These are phyloP conservation scores for Globisporangium cystogenes DNA, from an alignment of 352 stramenopile species.

Conservation along the genomic window DNA sequence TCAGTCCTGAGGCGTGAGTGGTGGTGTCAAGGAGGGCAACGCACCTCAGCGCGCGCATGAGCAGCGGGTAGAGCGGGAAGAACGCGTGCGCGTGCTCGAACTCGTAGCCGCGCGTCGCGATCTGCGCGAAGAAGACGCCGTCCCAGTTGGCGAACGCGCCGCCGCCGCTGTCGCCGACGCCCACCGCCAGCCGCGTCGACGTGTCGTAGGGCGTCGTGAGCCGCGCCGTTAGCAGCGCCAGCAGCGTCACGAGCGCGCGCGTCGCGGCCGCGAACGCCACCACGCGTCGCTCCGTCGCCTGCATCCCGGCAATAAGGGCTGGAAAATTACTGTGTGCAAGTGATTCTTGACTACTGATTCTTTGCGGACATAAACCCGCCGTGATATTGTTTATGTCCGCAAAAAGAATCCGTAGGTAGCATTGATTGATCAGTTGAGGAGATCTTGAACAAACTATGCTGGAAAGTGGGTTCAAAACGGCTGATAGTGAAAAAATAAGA, in stretches of 20 bases:
- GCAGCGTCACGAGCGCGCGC: constrained; percentile 36
- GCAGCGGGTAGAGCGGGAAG: constrained; percentile 72
- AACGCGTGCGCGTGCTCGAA: constrained; percentile 86
- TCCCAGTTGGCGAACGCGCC: constrained; percentile 73
- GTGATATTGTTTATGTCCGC: too few relatives aligned
- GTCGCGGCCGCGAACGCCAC: constrained; percentile 41
- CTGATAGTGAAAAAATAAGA: too few relatives aligned
- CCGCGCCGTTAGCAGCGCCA: constrained; percentile 34
- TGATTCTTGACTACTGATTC: too few relatives aligned
- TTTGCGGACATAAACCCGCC: too few relatives aligned
- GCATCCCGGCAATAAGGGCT: too few relatives aligned
- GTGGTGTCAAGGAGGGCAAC: background rate
- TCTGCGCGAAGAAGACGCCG: constrained; percentile 76
- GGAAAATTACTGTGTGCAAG: too few relatives aligned
- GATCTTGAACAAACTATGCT: too few relatives aligned
- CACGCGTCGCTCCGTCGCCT: constrained; percentile 20
- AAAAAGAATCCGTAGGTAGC: too few relatives aligned
- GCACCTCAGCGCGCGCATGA: constrained; percentile 29
- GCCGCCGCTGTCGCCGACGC: constrained; percentile 16
- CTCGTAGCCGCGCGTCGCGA: constrained; percentile 70
- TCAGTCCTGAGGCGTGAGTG: background rate
- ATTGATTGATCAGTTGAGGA: too few relatives aligned
- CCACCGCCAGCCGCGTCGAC: constrained; percentile 33
- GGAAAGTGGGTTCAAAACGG: too few relatives aligned
- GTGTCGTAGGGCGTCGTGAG: constrained; percentile 69